These are phyloP conservation scores for Candida railenensis DNA, from an alignment of 805 yeast genomes.

Conservation along the genomic window DNA sequence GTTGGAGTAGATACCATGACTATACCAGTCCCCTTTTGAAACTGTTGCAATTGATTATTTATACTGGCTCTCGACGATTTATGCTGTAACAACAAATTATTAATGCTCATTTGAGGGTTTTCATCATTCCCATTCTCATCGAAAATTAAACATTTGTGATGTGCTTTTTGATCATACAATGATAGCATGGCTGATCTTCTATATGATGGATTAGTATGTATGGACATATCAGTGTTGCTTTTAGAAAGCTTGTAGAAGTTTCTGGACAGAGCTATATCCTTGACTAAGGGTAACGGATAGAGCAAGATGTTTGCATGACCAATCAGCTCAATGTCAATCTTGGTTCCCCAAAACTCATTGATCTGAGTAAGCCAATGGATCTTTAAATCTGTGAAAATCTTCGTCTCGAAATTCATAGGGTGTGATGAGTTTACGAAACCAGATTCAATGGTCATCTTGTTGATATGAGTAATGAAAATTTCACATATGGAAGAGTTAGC, in stretches of 20 bases:
- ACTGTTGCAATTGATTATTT: conserved; percentile 25
- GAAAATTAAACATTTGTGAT: conserved; percentile 33
- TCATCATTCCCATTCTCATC: conserved; percentile 27
- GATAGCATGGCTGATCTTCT: conserved; percentile 47
- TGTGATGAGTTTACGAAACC: conserved; percentile 18
- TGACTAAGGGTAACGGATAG: conserved; percentile 24
- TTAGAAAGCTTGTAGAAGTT: conserved; percentile 21
- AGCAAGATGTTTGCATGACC: conserved; percentile 11
- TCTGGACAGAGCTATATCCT: conserved; percentile 15
- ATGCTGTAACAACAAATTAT: conserved; percentile 38
- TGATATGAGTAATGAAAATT: conserved; percentile 46
- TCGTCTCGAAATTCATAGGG: conserved; percentile 31
- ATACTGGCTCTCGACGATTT: conserved; percentile 34
- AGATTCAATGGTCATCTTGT: conserved; percentile 37
- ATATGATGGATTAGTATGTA: conserved; percentile 44
- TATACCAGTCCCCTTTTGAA: conserved; percentile 2
- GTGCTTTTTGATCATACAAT: conserved; percentile 36
- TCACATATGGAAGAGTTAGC: conserved; percentile 33
- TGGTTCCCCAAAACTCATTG: conserved; percentile 30
- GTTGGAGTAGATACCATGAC: not conserved
- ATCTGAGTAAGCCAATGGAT: conserved; percentile 38
- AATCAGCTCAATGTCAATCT: conserved; percentile 18
- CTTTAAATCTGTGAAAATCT: conserved; percentile 38
- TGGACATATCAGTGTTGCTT: conserved; percentile 34
- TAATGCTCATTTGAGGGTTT: conserved; percentile 37